Evolutionary conservation across 306 rosid genomes (phyloP), one percentile per base, ranked within the genome.

Genomic region (Trifolium pratense): DNA sequence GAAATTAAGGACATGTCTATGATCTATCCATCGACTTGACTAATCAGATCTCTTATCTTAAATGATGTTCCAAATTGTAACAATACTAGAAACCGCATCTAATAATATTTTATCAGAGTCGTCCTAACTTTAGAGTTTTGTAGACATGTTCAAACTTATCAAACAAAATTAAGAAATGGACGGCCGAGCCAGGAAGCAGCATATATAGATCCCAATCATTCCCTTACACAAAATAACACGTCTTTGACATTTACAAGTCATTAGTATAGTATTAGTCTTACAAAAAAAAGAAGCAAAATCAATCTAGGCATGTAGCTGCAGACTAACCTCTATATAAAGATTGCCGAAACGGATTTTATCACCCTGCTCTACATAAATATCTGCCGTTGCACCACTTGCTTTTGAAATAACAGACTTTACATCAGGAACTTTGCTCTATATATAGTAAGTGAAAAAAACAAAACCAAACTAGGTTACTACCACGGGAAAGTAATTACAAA

Each of bases 351-450:
- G 36, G 63, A 94, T 56, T 70, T 86, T 84, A 71, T 91, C 90
- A 13, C 93, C 95, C 3, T 78, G 82, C 68, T 83, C 87, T 31
- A 91, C 81, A 51, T 77, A 64, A 64, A 87, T 57, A 83, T 95
- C 97, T 6, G 97, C 97, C 12, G 82, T 88, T 15, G 97, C 89
- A 43, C 89, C 85, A 80, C 97, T 90, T 4, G 91, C 97, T 78
- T 81, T 92, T 5, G 99, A 91, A 80, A 95, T 95, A 52, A 95
- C 75, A 48, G 97, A 95, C 82, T 88, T 85, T 68, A 81, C 93
- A 58, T 82, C 85, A 17, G 95, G 91, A 81, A 76, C 84, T 87
- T 90, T 90, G 16, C 83, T 76, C 97, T 95, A 62, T 48, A 75
- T 61, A 9, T 74, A 65, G 42, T 43, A 49, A 71, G 78, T 20